Base-by-base conservation (phyloP, 441 rosid species). In the Rhodomyrtus psidioides region DNA sequence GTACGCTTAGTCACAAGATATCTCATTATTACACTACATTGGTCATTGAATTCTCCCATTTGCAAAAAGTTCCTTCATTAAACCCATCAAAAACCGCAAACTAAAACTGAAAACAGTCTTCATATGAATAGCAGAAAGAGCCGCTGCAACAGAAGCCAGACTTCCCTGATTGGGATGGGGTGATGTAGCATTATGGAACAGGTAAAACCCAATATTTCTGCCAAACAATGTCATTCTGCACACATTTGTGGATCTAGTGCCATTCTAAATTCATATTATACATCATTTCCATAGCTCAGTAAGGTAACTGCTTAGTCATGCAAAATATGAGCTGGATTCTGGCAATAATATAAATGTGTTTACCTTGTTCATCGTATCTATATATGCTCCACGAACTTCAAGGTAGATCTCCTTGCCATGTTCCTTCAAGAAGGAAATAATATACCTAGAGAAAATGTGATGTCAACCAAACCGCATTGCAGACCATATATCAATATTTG, bases 301-400 rank as follows among this genome's bases (percentile, higher is more conserved):
- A 70, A 70, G n/a, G 49, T 70, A 70, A 70, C 49, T 39, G 23
- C 49, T 70, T 34, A 70, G 49, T 39, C 14, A 7, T 21, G 79
- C 79, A 39, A 39, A 21, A 70, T 70, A 70, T 70, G 42, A 70
- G 21, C n/a, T 10, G 49, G 79, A 70, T 70, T 70, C 42, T 39
- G 28, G 28, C 28, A 26, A 57, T 26, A 57, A 57, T 12, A 12
- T 57, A 70, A 65, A 19, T 21, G 49, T 21, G 86, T 55, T 90
- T 86, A 98, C 99, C 99, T 96, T 95, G 92, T 98, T 98, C 99
- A 98, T 95, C 86, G 99, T 98, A 92, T 96, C 99, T 30, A 96
- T 87, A 87, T 98, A 98, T 24, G 99, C 98, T 89, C 92, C 97
- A 89, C 98, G 98, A 86, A 98, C 98, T 89, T 98, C 98, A 88